These are phyloP conservation scores for Alopecurus myosuroides DNA, from an alignment of 176 grass and related monocot species.

Conservation along the genomic window DNA sequence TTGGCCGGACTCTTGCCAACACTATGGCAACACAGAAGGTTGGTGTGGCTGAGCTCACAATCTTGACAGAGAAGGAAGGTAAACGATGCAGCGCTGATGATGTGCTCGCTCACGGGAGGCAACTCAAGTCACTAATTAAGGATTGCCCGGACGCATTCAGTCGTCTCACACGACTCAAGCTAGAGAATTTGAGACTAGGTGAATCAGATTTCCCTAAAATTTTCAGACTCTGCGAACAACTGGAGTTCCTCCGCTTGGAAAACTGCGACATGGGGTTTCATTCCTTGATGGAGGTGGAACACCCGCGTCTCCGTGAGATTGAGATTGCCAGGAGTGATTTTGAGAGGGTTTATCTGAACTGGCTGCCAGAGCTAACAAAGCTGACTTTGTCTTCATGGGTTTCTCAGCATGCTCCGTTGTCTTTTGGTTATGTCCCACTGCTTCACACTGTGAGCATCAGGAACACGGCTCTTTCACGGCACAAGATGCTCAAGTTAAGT, in stretches of 20 bases:
- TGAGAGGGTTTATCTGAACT: background rate
- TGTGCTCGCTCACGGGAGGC: background rate
- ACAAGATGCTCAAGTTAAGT: constrained; percentile 5
- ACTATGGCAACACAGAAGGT: background rate
- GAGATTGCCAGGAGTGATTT: background rate
- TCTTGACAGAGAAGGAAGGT: background rate
- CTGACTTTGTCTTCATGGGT: background rate
- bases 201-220: background rate
- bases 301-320: background rate
- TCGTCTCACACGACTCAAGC: background rate
- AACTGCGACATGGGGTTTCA: background rate
- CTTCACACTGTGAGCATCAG: background rate
- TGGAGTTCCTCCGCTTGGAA: background rate
- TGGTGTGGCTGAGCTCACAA: background rate
- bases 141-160: background rate
- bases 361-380: background rate
- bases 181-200: background rate
- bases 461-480: background rate
- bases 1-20: background rate
- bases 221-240: background rate
- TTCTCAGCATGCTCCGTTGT: background rate
- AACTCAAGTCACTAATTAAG: background rate
- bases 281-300: background rate
- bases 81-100: background rate
- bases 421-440: background rate